Base-by-base conservation (phyloP, 1,284 basidiomycete genomes). In the Pterulicium gracile region DNA sequence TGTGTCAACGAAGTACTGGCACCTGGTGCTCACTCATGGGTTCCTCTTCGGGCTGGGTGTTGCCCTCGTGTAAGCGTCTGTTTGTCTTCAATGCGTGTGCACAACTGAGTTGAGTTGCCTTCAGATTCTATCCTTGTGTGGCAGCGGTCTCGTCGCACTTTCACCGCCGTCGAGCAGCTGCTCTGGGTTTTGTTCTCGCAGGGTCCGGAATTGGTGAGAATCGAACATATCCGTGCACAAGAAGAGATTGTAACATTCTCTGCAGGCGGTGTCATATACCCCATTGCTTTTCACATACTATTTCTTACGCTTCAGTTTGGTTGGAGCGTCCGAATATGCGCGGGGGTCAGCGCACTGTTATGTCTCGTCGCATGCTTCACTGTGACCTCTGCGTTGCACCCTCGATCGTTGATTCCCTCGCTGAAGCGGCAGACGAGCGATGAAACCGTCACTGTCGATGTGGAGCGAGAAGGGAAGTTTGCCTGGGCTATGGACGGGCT, bases 221-320 rank as follows among this genome's bases (percentile, higher is more conserved):
- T 55, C 19, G 34, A 24, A 34, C 22, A 41, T 10, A 47, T 3
- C 40, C 24, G 56, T 44, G 40, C n/a, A n/a, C n/a, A n/a, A n/a
- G 42, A 50, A 49, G 51, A 56, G 13, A 50, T 48, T 21, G 35
- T 39, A 19, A 41, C 44, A 47, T 24, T 21, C 47, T 59, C 60
- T 34, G 48, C 56, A 72, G 81, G 81, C 19, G 82, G 82, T 4
- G 75, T 84, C 2, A 62, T 82, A 5, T 84, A 75, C 52, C 80
- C 82, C 0, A 73, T 85, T 47, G 67, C 82, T 62, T 67, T 84
- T 20, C 74, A 75, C 50, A 64, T 63, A 19, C 69, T 84, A 12
- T 81, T 83, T 55, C 51, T 59, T 27, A 48, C 51, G 20, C 57
- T 79, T 24, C 81, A 79, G 1, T 86, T 82, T 56, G 71, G 64